Evolutionary conservation across 441 rosid genomes (phyloP).

Genomic region (Capsella rubella): DNA sequence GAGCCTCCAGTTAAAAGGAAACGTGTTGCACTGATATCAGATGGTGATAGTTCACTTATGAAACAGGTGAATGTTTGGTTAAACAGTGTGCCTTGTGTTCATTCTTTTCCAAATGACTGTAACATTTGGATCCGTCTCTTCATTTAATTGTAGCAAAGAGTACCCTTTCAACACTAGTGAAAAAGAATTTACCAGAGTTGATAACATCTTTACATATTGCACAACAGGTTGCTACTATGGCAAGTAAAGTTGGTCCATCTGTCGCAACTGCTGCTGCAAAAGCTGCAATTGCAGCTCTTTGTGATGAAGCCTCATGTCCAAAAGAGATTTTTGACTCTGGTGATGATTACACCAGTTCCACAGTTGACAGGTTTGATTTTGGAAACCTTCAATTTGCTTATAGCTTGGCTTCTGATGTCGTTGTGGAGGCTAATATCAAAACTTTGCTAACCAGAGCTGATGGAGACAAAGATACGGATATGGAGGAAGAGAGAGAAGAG

Average conservation of each 20-base stretch:
- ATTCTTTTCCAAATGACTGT: conserved; percentile 1
- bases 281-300: conserved; percentile 77
- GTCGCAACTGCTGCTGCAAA: conserved; percentile 79
- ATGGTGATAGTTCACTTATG: conserved; percentile 67
- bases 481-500: conserved; percentile 43
- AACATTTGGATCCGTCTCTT: conserved; percentile 3
- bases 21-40: conserved; percentile 50
- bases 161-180: conserved; percentile 2
- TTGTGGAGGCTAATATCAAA: conserved; percentile 4
- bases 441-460: conserved; percentile 49
- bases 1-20: conserved; percentile 62
- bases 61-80: conserved; percentile 60
- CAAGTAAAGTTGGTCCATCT: conserved; percentile 69
- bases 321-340: conserved; percentile 58
- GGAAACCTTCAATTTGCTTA: background rate
- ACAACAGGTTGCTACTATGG: conserved; percentile 66
- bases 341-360: conserved; percentile 46
- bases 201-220: conserved; percentile 23
- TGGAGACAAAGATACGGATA: conserved; percentile 52
- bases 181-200: background rate
- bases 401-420: conserved; percentile 1
- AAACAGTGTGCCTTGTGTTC: conserved; percentile 13
- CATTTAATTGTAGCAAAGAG: conserved; percentile 12
- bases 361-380: conserved; percentile 53
- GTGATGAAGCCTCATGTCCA: conserved; percentile 77